A percentile compares a stretch with the other conserved stretches of the same genome.
phyloP scores from a whole-genome alignment of 1,284 basidiomycete species.

The Lignosus rhinocerotis region DNA sequence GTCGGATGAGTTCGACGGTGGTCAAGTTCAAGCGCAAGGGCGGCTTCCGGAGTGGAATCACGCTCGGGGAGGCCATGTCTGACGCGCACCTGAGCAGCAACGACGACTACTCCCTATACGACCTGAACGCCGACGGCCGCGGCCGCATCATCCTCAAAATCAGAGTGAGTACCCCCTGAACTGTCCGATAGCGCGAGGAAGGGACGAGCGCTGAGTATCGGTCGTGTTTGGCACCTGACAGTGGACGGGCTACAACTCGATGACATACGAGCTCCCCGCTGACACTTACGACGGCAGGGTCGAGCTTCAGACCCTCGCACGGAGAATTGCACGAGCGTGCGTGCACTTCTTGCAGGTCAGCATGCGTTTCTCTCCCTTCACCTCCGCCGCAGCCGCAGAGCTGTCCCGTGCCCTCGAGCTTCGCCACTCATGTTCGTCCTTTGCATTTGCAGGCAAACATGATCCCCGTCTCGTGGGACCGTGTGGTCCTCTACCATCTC shows the following conservation, averaged over 20 bases:
- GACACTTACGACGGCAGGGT: slow-evolving; percentile 66
- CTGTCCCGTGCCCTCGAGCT: slow-evolving; percentile 13
- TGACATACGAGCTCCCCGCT: slow-evolving; percentile 75
- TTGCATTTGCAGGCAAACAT: slow-evolving; percentile 49
- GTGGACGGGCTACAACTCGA: slow-evolving; percentile 72
- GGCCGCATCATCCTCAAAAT: slow-evolving; percentile 63
- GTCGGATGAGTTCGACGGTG: slow-evolving; percentile 44
- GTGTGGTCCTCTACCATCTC: slow-evolving; percentile 68
- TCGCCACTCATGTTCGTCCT: slow-evolving; percentile 12
- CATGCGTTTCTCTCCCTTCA: slow-evolving; percentile 12
- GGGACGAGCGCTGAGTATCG: background rate
- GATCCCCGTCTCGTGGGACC: slow-evolving; percentile 67
- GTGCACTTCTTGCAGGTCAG: slow-evolving; percentile 73
- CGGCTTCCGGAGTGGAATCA: slow-evolving; percentile 62
- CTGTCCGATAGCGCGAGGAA: background rate
- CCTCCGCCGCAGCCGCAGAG: slow-evolving; percentile 3
- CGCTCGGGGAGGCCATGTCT: slow-evolving; percentile 68
- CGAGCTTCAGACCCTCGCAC: slow-evolving; percentile 64
- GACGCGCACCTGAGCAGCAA: slow-evolving; percentile 60
- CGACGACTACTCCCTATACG: slow-evolving; percentile 59
- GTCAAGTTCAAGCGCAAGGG: slow-evolving; percentile 78
- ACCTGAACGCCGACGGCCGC: slow-evolving; percentile 60
- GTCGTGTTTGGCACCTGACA: slow-evolving; percentile 28
- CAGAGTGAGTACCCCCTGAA: slow-evolving; percentile 41
- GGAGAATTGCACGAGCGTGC: slow-evolving; percentile 68